Evolutionary conservation across 441 rosid genomes (phyloP).

Genomic region (Kokia cookei): DNA sequence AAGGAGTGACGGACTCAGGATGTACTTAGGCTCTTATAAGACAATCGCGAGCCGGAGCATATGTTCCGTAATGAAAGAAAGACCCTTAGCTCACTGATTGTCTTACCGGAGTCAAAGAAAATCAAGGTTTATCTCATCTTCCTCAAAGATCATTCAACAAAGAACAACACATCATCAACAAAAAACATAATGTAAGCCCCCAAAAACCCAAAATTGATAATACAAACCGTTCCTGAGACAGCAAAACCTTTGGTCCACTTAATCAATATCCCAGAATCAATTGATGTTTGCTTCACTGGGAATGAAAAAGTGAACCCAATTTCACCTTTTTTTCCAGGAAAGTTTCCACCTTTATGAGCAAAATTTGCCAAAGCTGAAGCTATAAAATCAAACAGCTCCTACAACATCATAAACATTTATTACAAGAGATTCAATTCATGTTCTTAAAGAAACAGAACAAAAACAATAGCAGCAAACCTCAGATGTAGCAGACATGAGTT

Average conservation of each 20-base stretch:
- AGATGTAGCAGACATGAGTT: constrained; percentile 70
- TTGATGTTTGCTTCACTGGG: constrained; percentile 74
- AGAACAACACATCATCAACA: neutral
- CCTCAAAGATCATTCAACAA: neutral
- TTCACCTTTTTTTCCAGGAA: constrained; percentile 67
- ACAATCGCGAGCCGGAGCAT: neutral
- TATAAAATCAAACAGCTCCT: constrained; percentile 85
- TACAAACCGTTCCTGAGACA: constrained; percentile 81
- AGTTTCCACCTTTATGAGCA: constrained; percentile 41
- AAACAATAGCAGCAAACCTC: constrained; percentile 38
- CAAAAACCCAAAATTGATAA: neutral
- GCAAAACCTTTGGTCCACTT: constrained; percentile 91
- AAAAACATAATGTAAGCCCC: neutral
- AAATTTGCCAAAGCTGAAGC: constrained; percentile 57
- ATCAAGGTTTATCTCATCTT: neutral
- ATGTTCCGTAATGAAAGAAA: neutral
- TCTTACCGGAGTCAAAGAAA: no score
- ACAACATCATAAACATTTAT: constrained; percentile 4
- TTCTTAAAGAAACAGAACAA: neutral
- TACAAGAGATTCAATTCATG: neutral
- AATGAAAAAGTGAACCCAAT: constrained; percentile 89
- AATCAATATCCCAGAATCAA: constrained; percentile 73
- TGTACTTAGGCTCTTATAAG: neutral
- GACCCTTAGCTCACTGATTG: neutral
- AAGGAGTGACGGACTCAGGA: neutral